These are phyloP conservation scores for Saccharomycodes ludwigii DNA, from an alignment of 805 yeast species.

Conservation along the genomic window DNA sequence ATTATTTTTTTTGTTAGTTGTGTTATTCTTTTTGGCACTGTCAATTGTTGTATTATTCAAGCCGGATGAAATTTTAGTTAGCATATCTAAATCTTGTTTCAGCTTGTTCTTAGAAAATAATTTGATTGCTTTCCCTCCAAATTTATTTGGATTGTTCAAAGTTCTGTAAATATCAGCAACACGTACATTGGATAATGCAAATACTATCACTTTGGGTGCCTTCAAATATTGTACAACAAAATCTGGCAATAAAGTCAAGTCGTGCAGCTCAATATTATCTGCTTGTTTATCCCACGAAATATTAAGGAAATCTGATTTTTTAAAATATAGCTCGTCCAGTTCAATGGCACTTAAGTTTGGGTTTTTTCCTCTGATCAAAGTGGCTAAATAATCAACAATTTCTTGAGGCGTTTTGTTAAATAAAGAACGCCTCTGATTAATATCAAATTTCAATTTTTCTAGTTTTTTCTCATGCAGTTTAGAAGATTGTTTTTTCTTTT, in stretches of 20 bases:
- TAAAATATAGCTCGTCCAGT: constrained; percentile 49
- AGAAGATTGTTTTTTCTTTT: constrained; percentile 10
- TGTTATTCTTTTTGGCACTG: constrained; percentile 1
- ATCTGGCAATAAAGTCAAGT: constrained; percentile 38
- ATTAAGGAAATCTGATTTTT: constrained; percentile 44
- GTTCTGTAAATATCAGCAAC: constrained; percentile 79
- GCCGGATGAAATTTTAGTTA: constrained; percentile 4
- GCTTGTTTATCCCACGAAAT: too few relatives aligned
- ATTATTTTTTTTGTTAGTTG: constrained; percentile 2
- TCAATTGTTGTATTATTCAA: too few relatives aligned
- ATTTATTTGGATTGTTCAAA: too few relatives aligned
- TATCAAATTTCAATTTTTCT: constrained; percentile 53
- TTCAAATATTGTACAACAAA: constrained; percentile 43
- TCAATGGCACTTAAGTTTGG: constrained; percentile 67
- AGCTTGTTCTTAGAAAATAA: constrained; percentile 65
- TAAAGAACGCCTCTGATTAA: constrained; percentile 40
- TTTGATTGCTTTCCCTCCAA: constrained; percentile 45
- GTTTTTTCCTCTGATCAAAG: constrained; percentile 43
- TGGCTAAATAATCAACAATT: constrained; percentile 57
- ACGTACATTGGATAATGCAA: constrained; percentile 69
- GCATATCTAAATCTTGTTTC: constrained; percentile 38
- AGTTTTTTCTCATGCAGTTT: constrained; percentile 8
- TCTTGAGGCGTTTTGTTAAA: constrained; percentile 44
- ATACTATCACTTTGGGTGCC: constrained; percentile 32
- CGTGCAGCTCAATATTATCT: constrained; percentile 36